A percentile compares a stretch with the other conserved stretches of the same genome.
Conservation (phyloP, 2,329 filamentous ascomycete species). For the Clathrospora elynae region DNA sequence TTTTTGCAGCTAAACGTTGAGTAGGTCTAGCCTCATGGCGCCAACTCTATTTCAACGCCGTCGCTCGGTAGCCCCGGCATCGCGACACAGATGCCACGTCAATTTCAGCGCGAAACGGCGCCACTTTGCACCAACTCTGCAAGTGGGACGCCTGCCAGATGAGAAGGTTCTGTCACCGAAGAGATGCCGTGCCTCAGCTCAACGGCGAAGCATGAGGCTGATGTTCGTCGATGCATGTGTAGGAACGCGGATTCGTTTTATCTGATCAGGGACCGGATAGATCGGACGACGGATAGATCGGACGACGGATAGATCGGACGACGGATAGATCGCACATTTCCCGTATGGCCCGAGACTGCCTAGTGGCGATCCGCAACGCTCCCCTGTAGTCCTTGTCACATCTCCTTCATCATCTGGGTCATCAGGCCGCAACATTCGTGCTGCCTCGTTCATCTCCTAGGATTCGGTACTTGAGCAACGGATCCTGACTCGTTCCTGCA, state of each 20-base stretch:
- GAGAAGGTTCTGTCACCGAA: not conserved
- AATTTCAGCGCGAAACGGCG: too few species aligned
- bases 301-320: conserved; percentile 2
- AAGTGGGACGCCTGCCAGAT: not conserved
- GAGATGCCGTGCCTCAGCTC: too few species aligned
- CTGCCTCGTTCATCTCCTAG: conserved; percentile 6
- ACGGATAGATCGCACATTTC: conserved; percentile 6
- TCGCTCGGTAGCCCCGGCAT: conserved; percentile 1
- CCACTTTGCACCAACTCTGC: not conserved
- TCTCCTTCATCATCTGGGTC: not conserved
- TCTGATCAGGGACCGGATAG: not conserved
- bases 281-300: not conserved
- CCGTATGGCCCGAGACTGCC: conserved; percentile 6
- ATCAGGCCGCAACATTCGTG: conserved; percentile 2
- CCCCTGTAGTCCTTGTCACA: not conserved
- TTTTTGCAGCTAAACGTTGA: too few species aligned
- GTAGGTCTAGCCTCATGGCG: too few species aligned
- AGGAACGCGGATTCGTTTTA: not conserved
- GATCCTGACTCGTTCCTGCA: not conserved
- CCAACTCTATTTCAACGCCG: conserved; percentile 5
- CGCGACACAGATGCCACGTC: conserved; percentile 1
- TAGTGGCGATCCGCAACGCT: conserved; percentile 7
- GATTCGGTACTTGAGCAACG: conserved; percentile 1
- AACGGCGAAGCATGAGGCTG: too few species aligned
- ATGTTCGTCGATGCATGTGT: not conserved